Base-by-base conservation (phyloP, 2,329 filamentous ascomycete species). In the Geoglossum cookeanum region DNA sequence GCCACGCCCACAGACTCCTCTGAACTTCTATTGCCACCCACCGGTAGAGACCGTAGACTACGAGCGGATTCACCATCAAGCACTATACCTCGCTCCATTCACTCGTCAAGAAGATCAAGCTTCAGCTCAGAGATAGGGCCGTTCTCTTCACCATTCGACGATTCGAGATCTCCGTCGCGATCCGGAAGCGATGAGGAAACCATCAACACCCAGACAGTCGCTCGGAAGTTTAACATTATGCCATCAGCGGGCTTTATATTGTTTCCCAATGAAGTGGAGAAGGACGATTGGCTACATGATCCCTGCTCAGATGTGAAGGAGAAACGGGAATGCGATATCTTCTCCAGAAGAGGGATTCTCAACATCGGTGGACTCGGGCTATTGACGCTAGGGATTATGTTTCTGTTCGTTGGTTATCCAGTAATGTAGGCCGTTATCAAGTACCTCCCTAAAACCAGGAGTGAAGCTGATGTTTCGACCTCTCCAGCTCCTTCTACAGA, bases 181-280 rank as follows among this genome's bases (percentile, higher is more conserved):
- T 72, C 77, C 22, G 78, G 75, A n/a, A 84, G 79, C 63, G 79
- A 84, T 51, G 80, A 84, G 30, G 77, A 82, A 22, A 73, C 75
- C 63, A 69, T 85, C 56, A 86, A 84, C 64, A 86, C 82, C 0
- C 82, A 86, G 69, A 85, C 83, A 1, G 83, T 86, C 2, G 80
- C 80, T 15, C 80, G 85, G 64, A 86, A 86, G 67, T 86, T 83
- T 68, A 85, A 84, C 64, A 85, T 87, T 56, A 73, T 79, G 65
- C 82, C 83, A 0, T 82, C 80, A 2, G 78, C 81, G 13, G 81
- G 81, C 4, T 68, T 86, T 56, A 66, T 87, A 45, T 69, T 86
- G 22, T 86, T 82, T 62, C 83, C 83, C 0, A 81, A 85, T 65
- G 83, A 86, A 64, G 78, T 85, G 27, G 83, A 87, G 66, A 84